A percentile compares a stretch with the other conserved stretches of the same genome.
phyloP scores from a whole-genome alignment of 805 yeast genomes.

The Lachancea waltii region DNA sequence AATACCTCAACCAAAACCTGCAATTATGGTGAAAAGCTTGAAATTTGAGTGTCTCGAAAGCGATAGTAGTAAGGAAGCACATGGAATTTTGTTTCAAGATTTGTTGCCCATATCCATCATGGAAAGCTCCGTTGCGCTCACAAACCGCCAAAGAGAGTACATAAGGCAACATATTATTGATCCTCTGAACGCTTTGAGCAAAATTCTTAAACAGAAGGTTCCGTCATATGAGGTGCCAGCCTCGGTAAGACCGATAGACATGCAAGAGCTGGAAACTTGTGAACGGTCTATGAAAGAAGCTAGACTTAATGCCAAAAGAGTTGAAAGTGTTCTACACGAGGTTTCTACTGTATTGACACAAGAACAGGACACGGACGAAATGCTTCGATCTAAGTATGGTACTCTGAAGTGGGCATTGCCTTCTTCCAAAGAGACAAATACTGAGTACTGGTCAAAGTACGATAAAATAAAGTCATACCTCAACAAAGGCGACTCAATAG shows the following conservation, averaged over 20 bases:
- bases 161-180: constrained; percentile 38
- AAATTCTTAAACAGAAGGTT: constrained; percentile 39
- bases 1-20: constrained; percentile 39
- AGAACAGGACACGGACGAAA: constrained; percentile 52
- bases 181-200: constrained; percentile 46
- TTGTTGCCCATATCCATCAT: constrained; percentile 62
- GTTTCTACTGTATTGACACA: constrained; percentile 40
- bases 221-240: constrained; percentile 52
- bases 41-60: constrained; percentile 35
- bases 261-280: constrained; percentile 50
- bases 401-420: constrained; percentile 47
- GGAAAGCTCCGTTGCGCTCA: constrained; percentile 59
- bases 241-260: constrained; percentile 52
- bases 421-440: constrained; percentile 41
- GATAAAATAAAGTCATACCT: constrained; percentile 44
- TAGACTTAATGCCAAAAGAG: constrained; percentile 40
- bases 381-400: constrained; percentile 47
- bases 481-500: constrained; percentile 55
- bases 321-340: constrained; percentile 39
- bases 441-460: constrained; percentile 36
- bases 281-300: constrained; percentile 50
- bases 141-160: constrained; percentile 55
- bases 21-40: constrained; percentile 49
- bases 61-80: constrained; percentile 15
- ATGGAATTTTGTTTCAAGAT: constrained; percentile 43